These are phyloP conservation scores for Amniculicola lignicola DNA, from an alignment of 495 filamentous ascomycete species.

Conservation along the genomic window DNA sequence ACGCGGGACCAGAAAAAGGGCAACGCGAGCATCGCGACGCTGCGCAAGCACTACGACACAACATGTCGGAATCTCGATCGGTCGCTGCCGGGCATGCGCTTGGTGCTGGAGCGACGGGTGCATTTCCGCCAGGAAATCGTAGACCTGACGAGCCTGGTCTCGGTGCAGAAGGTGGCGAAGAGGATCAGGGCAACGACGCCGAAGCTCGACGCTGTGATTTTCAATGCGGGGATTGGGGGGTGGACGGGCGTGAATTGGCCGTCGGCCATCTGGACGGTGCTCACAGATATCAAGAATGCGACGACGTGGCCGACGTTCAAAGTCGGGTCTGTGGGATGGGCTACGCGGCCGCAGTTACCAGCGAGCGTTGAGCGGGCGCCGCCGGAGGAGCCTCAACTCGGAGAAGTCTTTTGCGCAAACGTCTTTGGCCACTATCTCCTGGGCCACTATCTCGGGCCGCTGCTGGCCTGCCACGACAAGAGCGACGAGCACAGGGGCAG, in stretches of 20 bases:
- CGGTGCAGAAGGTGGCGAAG: slow-evolving; percentile 52
- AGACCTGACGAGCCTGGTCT: slow-evolving; percentile 56
- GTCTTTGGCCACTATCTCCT: slow-evolving; percentile 95
- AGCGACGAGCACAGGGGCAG: slow-evolving; percentile 49
- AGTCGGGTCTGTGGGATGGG: slow-evolving; percentile 55
- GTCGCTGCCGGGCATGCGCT: slow-evolving; percentile 50
- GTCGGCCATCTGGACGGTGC: slow-evolving; percentile 54
- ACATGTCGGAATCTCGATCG: slow-evolving; percentile 41
- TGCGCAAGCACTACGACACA: slow-evolving; percentile 53
- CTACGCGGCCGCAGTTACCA: slow-evolving; percentile 44
- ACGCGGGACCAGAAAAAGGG: slow-evolving; percentile 62
- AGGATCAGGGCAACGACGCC: slow-evolving; percentile 48
- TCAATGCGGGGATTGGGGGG: slow-evolving; percentile 88
- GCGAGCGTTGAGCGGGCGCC: slow-evolving; percentile 5
- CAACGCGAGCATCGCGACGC: slow-evolving; percentile 52
- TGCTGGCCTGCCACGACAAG: slow-evolving; percentile 55
- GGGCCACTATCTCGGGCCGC: slow-evolving; percentile 69
- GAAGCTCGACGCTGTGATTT: slow-evolving; percentile 73
- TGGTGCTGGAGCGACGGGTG: slow-evolving; percentile 48
- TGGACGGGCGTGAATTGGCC: slow-evolving; percentile 79
- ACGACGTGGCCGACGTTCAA: slow-evolving; percentile 82
- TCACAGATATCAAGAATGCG: slow-evolving; percentile 62
- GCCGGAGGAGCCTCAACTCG: slow-evolving; percentile 57
- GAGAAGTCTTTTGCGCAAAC: slow-evolving; percentile 83
- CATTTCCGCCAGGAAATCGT: slow-evolving; percentile 48